Percentiles rank a stretch among this genome's conserved stretches.
phyloP scores from a whole-genome alignment of 2,329 filamentous ascomycete species.

The Tolypocladium ophioglossoides region DNA sequence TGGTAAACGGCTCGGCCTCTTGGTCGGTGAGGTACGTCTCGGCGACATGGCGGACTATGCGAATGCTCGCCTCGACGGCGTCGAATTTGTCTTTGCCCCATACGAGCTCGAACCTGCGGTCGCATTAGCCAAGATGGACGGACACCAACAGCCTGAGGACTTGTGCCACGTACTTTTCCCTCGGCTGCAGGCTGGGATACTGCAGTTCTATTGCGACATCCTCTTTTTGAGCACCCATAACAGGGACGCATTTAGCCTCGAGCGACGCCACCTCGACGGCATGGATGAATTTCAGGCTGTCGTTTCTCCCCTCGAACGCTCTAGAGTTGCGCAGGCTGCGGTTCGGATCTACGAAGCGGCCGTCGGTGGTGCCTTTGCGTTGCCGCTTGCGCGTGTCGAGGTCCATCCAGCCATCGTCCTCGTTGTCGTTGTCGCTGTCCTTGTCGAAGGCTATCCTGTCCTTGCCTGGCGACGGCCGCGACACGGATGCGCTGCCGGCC shows the following conservation, averaged over 20 bases:
- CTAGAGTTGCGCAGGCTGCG: slow-evolving; percentile 34
- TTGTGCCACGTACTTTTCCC: slow-evolving; percentile 48
- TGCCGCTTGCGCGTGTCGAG: slow-evolving; percentile 38
- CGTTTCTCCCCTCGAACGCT: slow-evolving; percentile 32
- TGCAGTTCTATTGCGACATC: slow-evolving; percentile 59
- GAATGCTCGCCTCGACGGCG: slow-evolving; percentile 61
- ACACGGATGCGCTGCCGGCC: slow-evolving; percentile 19
- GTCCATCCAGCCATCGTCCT: slow-evolving; percentile 41
- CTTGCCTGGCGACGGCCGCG: slow-evolving; percentile 33
- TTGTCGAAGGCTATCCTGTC: slow-evolving; percentile 40
- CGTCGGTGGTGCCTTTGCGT: slow-evolving; percentile 29
- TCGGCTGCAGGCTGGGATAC: slow-evolving; percentile 66
- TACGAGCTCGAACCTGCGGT: slow-evolving; percentile 48
- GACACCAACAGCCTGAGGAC: background rate
- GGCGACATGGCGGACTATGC: slow-evolving; percentile 58
- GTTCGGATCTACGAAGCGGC: slow-evolving; percentile 33
- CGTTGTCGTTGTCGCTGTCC: slow-evolving; percentile 38
- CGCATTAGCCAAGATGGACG: slow-evolving; percentile 8
- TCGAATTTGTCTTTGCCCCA: slow-evolving; percentile 71
- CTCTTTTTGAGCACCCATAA: slow-evolving; percentile 37
- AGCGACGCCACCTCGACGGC: slow-evolving; percentile 45
- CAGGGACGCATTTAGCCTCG: slow-evolving; percentile 38
- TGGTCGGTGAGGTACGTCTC: slow-evolving; percentile 68
- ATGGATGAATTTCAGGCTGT: slow-evolving; percentile 41
- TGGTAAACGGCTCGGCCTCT: slow-evolving; percentile 55